These are phyloP conservation scores for Nakaseomyces delphensis DNA, from an alignment of 1,139 yeast species.

Conservation along the genomic window DNA sequence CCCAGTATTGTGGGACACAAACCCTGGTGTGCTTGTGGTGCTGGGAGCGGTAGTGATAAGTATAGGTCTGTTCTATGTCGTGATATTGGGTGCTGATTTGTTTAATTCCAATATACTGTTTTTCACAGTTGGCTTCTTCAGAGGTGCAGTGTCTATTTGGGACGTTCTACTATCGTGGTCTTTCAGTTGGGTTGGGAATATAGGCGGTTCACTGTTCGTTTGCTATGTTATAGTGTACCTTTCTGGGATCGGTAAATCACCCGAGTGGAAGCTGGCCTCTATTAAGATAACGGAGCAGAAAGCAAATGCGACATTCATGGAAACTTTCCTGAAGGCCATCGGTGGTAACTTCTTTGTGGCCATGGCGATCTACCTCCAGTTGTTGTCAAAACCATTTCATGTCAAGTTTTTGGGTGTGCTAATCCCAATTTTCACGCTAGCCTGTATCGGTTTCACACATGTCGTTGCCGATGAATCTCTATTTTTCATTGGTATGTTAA, in stretches of 20 bases:
- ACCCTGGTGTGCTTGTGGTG: slow-evolving; percentile 47
- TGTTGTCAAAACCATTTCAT: slow-evolving; percentile 73
- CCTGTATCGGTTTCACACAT: slow-evolving; percentile 65
- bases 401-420: slow-evolving; percentile 59
- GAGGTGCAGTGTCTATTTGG: slow-evolving; percentile 58
- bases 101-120: slow-evolving; percentile 65
- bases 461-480: slow-evolving; percentile 74
- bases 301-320: slow-evolving; percentile 41
- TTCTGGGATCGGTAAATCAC: slow-evolving; percentile 40
- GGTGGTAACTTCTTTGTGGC: slow-evolving; percentile 74
- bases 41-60: slow-evolving; percentile 54
- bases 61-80: slow-evolving; percentile 64
- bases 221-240: slow-evolving; percentile 53
- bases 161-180: slow-evolving; percentile 60
- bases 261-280: slow-evolving; percentile 40
- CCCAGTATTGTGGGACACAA: slow-evolving; percentile 35
- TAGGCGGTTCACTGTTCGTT: slow-evolving; percentile 56
- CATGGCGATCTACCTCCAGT: slow-evolving; percentile 63
- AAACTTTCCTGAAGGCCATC: slow-evolving; percentile 54
- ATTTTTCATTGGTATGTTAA: slow-evolving; percentile 55
- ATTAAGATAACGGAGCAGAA: slow-evolving; percentile 41
- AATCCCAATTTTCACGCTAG: slow-evolving; percentile 67
- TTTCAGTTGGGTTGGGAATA: slow-evolving; percentile 58
- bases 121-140: slow-evolving; percentile 55
- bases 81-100: slow-evolving; percentile 62